Evolutionary conservation across 2,329 filamentous ascomycete genomes (phyloP).

Genomic region (Penicillium sp.): DNA sequence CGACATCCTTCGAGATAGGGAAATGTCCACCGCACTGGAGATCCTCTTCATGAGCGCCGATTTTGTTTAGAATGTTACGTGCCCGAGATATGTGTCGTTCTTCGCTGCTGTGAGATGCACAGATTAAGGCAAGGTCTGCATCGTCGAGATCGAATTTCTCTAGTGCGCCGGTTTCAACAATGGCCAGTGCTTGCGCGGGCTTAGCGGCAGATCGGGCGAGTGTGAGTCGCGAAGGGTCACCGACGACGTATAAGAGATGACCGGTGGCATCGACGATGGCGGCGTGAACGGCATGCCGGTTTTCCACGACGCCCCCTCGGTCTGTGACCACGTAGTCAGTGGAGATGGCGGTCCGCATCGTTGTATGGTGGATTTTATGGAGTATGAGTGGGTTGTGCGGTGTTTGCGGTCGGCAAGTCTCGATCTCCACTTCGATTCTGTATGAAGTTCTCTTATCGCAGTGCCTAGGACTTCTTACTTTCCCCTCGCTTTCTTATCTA

Average conservation of each 20-base stretch:
- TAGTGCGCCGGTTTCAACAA: constrained; percentile 41
- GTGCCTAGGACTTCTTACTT: no score
- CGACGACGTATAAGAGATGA: constrained; percentile 38
- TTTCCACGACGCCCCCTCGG: constrained; percentile 41
- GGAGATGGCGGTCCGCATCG: constrained; percentile 8
- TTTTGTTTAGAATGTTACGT: constrained; percentile 36
- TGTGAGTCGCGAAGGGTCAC: constrained; percentile 42
- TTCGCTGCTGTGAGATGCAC: constrained; percentile 47
- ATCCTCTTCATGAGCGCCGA: constrained; percentile 32
- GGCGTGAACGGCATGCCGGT: constrained; percentile 43
- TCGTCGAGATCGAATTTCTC: constrained; percentile 38
- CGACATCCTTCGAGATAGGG: constrained; percentile 33
- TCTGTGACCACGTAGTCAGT: constrained; percentile 35
- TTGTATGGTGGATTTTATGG: background rate
- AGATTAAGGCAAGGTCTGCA: constrained; percentile 45
- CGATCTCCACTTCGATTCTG: background rate
- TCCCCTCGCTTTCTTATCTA: no score
- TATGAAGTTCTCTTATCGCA: background rate
- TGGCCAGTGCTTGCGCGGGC: constrained; percentile 43
- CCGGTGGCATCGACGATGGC: constrained; percentile 40
- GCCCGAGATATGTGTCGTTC: constrained; percentile 39
- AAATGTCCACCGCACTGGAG: constrained; percentile 45
- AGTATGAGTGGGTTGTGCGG: background rate
- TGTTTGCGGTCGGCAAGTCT: constrained; percentile 1
- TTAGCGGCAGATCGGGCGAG: constrained; percentile 47